Evolutionary conservation across 2,329 filamentous ascomycete species (phyloP), one percentile per base, ranked within the genome.

Genomic region (Calonectria pauciramosa): DNA sequence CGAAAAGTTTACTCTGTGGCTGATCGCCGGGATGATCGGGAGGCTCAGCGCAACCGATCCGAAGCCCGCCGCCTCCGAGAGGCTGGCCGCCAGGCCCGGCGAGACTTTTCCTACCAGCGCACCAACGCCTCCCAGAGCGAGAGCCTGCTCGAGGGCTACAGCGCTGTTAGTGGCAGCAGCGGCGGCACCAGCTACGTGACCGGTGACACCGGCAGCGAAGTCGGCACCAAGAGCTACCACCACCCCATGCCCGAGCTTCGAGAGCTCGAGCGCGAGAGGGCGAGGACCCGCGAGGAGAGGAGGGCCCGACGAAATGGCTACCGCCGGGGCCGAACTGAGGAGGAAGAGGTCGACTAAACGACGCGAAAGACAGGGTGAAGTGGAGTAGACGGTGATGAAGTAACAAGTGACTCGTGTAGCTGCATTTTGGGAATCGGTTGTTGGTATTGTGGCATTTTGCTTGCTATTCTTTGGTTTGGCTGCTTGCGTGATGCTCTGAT

Each of bases 1-100:
- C 87, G 91, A 77, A 92, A 92, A 85, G 91, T 92, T 38, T 92
- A 92, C 86, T 91, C 90, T 49, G 89, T 88, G 1, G 89, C 90
- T 13, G 90, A 91, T 83, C 89, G 89, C 78, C 90, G 86, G 67
- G 87, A 86, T 32, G 82, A 84, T 65, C 87, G 89, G 49, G 90
- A 91, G 82, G 81, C 86, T 36, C 90, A 92, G 79, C 88, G 88
- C 23, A 86, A 91, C 76, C 88, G 90, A 44, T 86, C 88, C 63
- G 92, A 93, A 83, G 91, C 91, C 0, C 85, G 87, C 26, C 87
- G 87, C 49, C 84, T 91, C n/a, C 87, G 89, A 68, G 89, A 91
- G 69, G 89, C 90, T 78, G 88, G 88, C 65, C 87, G 90, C 13
- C 71, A 79, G 32, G 77, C 83, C 8, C 85, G 87, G 8, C 86